Conservation (phyloP, 2,329 filamentous ascomycete genomes). For the Helotiales sp. region DNA sequence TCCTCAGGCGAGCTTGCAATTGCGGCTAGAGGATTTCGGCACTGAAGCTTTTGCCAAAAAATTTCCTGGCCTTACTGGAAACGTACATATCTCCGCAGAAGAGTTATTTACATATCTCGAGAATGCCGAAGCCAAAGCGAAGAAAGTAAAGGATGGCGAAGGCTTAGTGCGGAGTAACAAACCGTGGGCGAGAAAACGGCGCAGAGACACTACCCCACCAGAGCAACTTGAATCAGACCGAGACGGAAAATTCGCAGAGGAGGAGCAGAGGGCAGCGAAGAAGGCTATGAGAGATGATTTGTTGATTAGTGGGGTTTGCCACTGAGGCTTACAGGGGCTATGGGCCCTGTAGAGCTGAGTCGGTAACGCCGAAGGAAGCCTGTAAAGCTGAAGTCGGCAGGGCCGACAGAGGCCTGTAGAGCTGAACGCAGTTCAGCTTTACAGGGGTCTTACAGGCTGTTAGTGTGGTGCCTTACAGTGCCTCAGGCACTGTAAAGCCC, state of each 20-base stretch:
- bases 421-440: too few relatives aligned
- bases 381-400: too few relatives aligned
- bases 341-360: too few relatives aligned
- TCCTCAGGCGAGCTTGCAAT: conserved; percentile 24
- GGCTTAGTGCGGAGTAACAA: conserved; percentile 20
- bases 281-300: conserved; percentile 29
- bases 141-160: conserved; percentile 26
- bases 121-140: conserved; percentile 26
- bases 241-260: conserved; percentile 30
- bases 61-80: conserved; percentile 22
- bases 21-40: conserved; percentile 24
- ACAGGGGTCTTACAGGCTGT: too few relatives aligned
- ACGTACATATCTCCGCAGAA: conserved; percentile 27
- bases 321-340: too few relatives aligned
- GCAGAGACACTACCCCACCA: conserved; percentile 31
- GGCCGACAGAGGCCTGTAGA: too few relatives aligned
- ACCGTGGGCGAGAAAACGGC: conserved; percentile 31
- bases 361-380: too few relatives aligned
- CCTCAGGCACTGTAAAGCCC: too few relatives aligned
- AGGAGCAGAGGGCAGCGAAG: conserved; percentile 30
- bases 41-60: conserved; percentile 25
- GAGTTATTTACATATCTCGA: conserved; percentile 23
- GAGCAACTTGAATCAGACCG: conserved; percentile 32
- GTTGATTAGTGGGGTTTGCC: too few relatives aligned
- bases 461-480: too few relatives aligned